A percentile compares a stretch with the other conserved stretches of the same genome.
phyloP scores from a whole-genome alignment of 352 stramenopile species.

The Pythium vanterpoolii region DNA sequence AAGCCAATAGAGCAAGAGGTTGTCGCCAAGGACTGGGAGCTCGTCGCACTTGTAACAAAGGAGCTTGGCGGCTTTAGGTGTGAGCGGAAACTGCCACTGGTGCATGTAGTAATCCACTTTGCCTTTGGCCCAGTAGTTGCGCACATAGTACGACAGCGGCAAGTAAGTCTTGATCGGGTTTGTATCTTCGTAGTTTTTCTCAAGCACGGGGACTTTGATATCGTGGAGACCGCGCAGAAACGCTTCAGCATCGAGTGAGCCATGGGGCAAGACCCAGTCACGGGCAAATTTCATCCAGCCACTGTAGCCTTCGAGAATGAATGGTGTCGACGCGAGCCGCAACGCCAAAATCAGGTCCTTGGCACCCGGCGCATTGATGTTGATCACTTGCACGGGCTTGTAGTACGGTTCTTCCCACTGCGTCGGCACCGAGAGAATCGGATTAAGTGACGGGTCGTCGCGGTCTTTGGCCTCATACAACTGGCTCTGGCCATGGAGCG shows the following conservation, averaged over 20 bases:
- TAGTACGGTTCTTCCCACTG: constrained; percentile 73
- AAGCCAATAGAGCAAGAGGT: constrained; percentile 91
- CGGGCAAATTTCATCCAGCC: constrained; percentile 66
- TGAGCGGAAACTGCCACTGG: constrained; percentile 94
- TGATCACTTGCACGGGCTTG: constrained; percentile 58
- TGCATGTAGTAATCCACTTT: constrained; percentile 90
- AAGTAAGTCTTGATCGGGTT: constrained; percentile 78
- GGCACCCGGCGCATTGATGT: constrained; percentile 48
- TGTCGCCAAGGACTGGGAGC: constrained; percentile 88
- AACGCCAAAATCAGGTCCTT: constrained; percentile 61
- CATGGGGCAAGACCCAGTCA: constrained; percentile 59
- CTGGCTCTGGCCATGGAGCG: constrained; percentile 1
- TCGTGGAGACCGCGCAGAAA: constrained; percentile 73
- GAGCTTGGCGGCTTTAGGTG: constrained; percentile 64
- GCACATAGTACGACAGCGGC: constrained; percentile 68
- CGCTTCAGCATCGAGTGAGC: constrained; percentile 46
- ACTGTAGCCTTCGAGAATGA: constrained; percentile 61
- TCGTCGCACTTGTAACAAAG: constrained; percentile 85
- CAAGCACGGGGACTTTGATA: constrained; percentile 74
- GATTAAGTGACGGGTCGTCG: constrained; percentile 28
- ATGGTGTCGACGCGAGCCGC: constrained; percentile 63
- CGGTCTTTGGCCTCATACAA: constrained; percentile 11
- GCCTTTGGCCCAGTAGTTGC: constrained; percentile 79
- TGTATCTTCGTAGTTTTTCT: constrained; percentile 74
- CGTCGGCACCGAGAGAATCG: constrained; percentile 60